Percentiles rank a stretch among this genome's conserved stretches.
Evolutionary conservation across 257 asterid genomes (phyloP).

Genomic region (Primulina tabacum): DNA sequence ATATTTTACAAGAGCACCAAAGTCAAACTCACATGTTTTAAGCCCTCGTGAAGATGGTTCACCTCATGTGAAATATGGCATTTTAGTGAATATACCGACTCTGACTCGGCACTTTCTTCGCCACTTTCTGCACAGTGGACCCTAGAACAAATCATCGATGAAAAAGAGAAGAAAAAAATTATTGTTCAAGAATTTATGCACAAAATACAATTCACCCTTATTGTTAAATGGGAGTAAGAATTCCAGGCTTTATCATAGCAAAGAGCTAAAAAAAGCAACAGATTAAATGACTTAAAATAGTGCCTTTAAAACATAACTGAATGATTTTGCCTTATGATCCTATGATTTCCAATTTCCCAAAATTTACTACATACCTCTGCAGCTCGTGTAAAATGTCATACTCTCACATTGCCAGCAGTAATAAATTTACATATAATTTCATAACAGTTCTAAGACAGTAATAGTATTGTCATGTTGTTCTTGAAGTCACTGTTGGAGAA

Average conservation of each 20-base stretch:
- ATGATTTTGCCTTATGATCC: neutral
- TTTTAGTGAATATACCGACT: constrained; percentile 87
- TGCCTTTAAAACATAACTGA: too few species aligned
- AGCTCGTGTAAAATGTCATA: neutral
- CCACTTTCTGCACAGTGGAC: constrained; percentile 98
- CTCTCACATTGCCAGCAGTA: neutral
- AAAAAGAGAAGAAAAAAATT: constrained; percentile 10
- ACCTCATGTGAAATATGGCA: constrained; percentile 99
- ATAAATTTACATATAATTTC: constrained; percentile 2
- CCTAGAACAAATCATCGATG: constrained; percentile 47
- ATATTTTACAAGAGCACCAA: constrained; percentile 12
- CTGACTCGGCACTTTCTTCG: constrained; percentile 89
- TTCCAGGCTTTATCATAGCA: neutral
- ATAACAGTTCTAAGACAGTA: neutral
- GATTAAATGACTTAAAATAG: too few species aligned
- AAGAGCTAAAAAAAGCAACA: neutral
- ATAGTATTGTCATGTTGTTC: neutral
- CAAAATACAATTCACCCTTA: constrained; percentile 19
- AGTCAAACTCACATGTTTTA: constrained; percentile 68
- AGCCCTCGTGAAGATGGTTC: constrained; percentile 97
- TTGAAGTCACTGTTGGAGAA: constrained; percentile 20
- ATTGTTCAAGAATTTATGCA: constrained; percentile 24
- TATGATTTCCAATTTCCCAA: constrained; percentile 14
- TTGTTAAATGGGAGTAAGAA: constrained; percentile 9
- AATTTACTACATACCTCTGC: neutral